phyloP scores from a whole-genome alignment of 805 yeast genomes.

The Kuraishia piskuri region DNA sequence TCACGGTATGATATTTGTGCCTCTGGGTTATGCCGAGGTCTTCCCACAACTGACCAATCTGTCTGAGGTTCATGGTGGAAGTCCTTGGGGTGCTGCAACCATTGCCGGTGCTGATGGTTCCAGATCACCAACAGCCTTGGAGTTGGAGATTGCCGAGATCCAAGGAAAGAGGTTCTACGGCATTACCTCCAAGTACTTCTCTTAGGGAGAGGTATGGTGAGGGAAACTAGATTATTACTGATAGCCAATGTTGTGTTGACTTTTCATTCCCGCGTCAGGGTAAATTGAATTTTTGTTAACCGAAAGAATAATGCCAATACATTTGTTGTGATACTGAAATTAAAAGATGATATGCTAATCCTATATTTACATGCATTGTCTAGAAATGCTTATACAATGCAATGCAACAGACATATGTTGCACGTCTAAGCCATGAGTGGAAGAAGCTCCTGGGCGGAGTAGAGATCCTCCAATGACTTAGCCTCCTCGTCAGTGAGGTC shows the following conservation, averaged over 20 bases:
- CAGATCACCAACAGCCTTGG: constrained; percentile 55
- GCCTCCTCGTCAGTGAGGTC: constrained; percentile 28
- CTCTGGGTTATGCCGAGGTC: constrained; percentile 60
- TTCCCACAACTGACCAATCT: constrained; percentile 46
- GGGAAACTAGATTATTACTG: too few species aligned
- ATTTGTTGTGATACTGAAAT: too few species aligned
- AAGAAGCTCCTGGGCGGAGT: constrained; percentile 6
- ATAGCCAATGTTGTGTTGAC: too few species aligned
- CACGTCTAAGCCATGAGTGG: neutral
- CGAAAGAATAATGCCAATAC: too few species aligned
- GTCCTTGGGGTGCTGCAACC: constrained; percentile 85
- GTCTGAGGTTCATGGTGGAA: constrained; percentile 70
- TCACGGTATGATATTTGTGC: constrained; percentile 75
- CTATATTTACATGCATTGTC: neutral
- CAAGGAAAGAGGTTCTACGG: constrained; percentile 64
- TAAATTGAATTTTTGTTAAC: too few species aligned
- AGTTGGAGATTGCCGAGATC: constrained; percentile 48
- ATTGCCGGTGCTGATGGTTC: constrained; percentile 73
- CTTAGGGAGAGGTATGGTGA: neutral
- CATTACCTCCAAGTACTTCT: neutral
- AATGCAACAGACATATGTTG: neutral
- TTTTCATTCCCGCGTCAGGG: too few species aligned
- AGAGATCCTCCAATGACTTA: constrained; percentile 29
- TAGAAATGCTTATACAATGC: neutral
- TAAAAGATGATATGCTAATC: too few species aligned